These are phyloP conservation scores for Diospyros kaki DNA, from an alignment of 148 eudicot genomes.

Conservation along the genomic window DNA sequence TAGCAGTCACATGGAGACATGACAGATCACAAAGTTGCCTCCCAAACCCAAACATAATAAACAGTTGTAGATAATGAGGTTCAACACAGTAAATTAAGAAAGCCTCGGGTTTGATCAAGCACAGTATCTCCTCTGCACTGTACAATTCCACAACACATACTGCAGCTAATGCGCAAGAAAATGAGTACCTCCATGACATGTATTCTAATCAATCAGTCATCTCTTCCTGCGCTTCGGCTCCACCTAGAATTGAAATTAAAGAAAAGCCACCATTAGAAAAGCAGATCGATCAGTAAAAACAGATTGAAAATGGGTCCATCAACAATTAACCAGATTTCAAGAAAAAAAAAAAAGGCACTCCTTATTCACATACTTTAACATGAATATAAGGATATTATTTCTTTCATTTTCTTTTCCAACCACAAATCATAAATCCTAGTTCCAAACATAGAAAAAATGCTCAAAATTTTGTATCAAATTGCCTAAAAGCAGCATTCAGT, in stretches of 20 bases:
- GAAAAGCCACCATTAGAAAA: conserved; percentile 1
- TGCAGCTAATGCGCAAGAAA: conserved; percentile 20
- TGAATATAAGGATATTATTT: no score
- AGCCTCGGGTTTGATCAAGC: conserved; percentile 24
- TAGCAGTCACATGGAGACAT: conserved; percentile 2
- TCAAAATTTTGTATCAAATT: no score
- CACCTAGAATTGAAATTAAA: conserved; percentile 20
- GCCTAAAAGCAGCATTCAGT: no score
- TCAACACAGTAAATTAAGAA: conserved; percentile 16
- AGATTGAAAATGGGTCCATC: not conserved
- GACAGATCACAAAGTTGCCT: conserved; percentile 3
- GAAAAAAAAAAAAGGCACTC: not conserved
- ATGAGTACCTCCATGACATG: conserved; percentile 18
- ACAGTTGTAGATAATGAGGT: conserved; percentile 9
- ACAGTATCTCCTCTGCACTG: conserved; percentile 34
- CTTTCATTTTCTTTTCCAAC: no score
- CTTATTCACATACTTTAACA: no score
- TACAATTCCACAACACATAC: conserved; percentile 36
- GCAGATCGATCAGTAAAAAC: not conserved
- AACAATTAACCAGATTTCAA: no score
- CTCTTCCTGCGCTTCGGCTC: conserved; percentile 44
- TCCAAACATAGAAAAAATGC: no score
- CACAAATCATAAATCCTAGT: no score
- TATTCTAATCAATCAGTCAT: conserved; percentile 13
- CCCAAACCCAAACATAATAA: not conserved